phyloP scores from a whole-genome alignment of 371 early-diverging fungal species.

The Paramicrosporidium saccamoebae region DNA sequence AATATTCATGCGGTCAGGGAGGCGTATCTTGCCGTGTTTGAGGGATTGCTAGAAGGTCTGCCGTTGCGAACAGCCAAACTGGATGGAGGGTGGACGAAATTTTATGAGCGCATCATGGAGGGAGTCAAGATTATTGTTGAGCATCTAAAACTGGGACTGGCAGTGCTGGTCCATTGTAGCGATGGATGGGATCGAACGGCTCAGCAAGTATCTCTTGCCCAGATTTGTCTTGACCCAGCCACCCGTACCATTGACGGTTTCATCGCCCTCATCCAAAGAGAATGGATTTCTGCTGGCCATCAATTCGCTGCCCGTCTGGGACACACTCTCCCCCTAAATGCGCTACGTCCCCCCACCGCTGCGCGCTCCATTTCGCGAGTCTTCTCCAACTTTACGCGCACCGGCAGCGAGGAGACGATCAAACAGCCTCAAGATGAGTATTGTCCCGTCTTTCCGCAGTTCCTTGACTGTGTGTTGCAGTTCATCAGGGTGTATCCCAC shows the following conservation, averaged over 20 bases:
- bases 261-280: conserved; percentile 62
- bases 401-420: conserved; percentile 28
- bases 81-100: conserved; percentile 36
- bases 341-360: conserved; percentile 12
- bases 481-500: conserved; percentile 49
- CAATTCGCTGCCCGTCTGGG: conserved; percentile 76
- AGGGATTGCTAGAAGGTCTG: background rate
- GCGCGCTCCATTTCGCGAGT: conserved; percentile 1
- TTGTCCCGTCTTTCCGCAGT: conserved; percentile 77
- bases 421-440: conserved; percentile 28
- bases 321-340: conserved; percentile 34
- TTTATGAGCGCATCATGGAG: conserved; percentile 40
- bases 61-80: conserved; percentile 3
- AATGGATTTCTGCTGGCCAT: conserved; percentile 82
- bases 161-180: conserved; percentile 91
- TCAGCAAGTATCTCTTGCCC: conserved; percentile 53
- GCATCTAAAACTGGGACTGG: conserved; percentile 22
- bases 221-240: conserved; percentile 68
- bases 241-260: conserved; percentile 75
- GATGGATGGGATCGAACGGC: conserved; percentile 97
- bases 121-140: conserved; percentile 46
- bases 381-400: conserved; percentile 22
- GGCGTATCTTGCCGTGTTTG: conserved; percentile 1
- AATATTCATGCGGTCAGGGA: conserved; percentile 45
- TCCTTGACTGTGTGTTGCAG: conserved; percentile 72